These are phyloP conservation scores for Solanum piurae DNA, from an alignment of 257 asterid species.

Conservation along the genomic window DNA sequence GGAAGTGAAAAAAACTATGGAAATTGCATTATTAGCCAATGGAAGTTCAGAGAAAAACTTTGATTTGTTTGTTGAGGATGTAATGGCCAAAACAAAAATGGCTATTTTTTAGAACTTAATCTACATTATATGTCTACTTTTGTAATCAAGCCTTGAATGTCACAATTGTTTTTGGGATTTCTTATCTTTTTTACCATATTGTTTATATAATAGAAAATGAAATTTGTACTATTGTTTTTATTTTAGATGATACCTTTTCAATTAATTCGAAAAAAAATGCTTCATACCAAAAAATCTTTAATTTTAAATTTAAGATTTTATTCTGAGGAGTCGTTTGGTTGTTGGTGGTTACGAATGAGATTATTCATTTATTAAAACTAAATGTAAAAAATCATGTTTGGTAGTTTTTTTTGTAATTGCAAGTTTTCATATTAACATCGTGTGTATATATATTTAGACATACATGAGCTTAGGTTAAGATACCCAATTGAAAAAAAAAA, in stretches of 20 bases:
- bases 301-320: not conserved
- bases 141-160: not conserved
- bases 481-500: too few relatives aligned
- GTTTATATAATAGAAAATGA: not conserved
- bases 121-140: not conserved
- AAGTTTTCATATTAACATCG: too few relatives aligned
- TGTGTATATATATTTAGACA: too few relatives aligned
- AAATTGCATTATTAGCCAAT: not conserved
- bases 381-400: not conserved
- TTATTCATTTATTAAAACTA: not conserved
- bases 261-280: not conserved
- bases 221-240: not conserved
- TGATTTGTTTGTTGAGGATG: constrained; percentile 24
- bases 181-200: not conserved
- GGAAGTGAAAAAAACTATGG: constrained; percentile 12
- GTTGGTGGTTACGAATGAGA: not conserved
- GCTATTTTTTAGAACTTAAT: not conserved
- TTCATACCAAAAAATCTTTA: not conserved
- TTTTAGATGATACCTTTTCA: not conserved
- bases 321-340: not conserved
- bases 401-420: not conserved
- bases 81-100: constrained; percentile 9
- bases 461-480: too few relatives aligned
- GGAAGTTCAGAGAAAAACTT: constrained; percentile 1
- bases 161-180: not conserved